These are phyloP conservation scores for Candida incommunis DNA, from an alignment of 805 yeast species.

Conservation along the genomic window DNA sequence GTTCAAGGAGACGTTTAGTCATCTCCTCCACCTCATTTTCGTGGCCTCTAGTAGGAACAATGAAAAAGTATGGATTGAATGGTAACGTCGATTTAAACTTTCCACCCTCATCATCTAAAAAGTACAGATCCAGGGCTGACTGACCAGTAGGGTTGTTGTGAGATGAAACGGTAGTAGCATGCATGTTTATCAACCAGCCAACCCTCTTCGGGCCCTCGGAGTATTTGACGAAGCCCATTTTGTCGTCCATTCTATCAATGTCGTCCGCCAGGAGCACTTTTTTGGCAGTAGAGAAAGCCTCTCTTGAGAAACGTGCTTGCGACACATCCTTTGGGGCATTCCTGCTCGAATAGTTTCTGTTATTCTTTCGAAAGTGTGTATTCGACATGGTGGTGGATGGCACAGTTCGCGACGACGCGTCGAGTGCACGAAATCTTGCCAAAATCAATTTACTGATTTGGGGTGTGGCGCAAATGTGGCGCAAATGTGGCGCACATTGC, in stretches of 20 bases:
- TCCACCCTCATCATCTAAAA: constrained; percentile 93
- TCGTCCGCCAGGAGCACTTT: background rate
- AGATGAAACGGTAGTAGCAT: constrained; percentile 42
- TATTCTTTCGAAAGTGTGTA: background rate
- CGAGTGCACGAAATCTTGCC: background rate
- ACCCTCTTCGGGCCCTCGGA: constrained; percentile 54
- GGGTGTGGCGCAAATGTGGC: too few species aligned
- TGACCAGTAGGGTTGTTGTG: constrained; percentile 31
- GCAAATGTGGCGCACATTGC: too few species aligned
- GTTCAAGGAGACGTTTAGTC: constrained; percentile 52
- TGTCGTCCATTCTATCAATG: constrained; percentile 50
- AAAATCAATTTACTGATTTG: background rate
- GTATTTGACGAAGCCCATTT: constrained; percentile 79
- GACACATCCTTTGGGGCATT: background rate
- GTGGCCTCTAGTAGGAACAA: constrained; percentile 37
- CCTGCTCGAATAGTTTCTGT: too few species aligned
- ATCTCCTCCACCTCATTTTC: constrained; percentile 73
- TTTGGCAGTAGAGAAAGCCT: background rate
- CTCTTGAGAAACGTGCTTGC: background rate
- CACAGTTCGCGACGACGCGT: background rate
- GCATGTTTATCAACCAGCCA: constrained; percentile 96
- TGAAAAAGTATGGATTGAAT: constrained; percentile 76
- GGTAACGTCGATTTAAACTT: constrained; percentile 74
- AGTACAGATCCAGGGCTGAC: constrained; percentile 88
- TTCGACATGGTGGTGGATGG: background rate